These are phyloP conservation scores for Solanum piurae DNA, from an alignment of 257 asterid species.

Conservation along the genomic window DNA sequence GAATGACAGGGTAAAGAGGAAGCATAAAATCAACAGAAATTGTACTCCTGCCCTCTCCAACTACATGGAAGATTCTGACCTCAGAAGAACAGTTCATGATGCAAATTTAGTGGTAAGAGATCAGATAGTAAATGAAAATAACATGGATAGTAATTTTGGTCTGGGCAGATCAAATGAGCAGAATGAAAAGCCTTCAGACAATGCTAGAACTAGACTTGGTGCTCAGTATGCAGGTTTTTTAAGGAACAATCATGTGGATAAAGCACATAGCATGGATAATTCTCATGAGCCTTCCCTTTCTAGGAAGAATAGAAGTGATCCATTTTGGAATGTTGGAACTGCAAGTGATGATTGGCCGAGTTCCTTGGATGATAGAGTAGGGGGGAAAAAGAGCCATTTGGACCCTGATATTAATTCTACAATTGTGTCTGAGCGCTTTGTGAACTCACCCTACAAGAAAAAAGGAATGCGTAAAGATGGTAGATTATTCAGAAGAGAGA, in stretches of 20 bases:
- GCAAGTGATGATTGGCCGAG: constrained; percentile 10
- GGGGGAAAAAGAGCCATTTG: constrained; percentile 18
- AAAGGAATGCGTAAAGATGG: constrained; percentile 19
- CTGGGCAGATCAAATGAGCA: constrained; percentile 13
- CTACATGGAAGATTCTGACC: not conserved
- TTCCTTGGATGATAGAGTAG: constrained; percentile 20
- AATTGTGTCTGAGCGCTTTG: constrained; percentile 19
- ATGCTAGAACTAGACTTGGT: constrained; percentile 5
- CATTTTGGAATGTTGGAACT: constrained; percentile 18
- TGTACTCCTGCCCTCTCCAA: constrained; percentile 2
- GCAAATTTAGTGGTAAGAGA: constrained; percentile 15
- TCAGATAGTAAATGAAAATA: constrained; percentile 9
- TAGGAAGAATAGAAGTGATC: constrained; percentile 13
- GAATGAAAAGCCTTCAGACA: constrained; percentile 15
- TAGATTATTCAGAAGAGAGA: constrained; percentile 20
- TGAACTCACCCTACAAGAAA: constrained; percentile 4
- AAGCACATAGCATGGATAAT: constrained; percentile 9
- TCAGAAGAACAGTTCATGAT: constrained; percentile 18
- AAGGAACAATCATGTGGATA: constrained; percentile 15
- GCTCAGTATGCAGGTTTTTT: constrained; percentile 10
- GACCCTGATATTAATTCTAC: constrained; percentile 10
- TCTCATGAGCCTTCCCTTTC: constrained; percentile 2
- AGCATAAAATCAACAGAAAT: constrained; percentile 8
- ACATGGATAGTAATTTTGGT: constrained; percentile 11
- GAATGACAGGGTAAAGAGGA: constrained; percentile 14